phyloP scores from a whole-genome alignment of 1,284 basidiomycete species.

The Melampsora larici-populina region DNA sequence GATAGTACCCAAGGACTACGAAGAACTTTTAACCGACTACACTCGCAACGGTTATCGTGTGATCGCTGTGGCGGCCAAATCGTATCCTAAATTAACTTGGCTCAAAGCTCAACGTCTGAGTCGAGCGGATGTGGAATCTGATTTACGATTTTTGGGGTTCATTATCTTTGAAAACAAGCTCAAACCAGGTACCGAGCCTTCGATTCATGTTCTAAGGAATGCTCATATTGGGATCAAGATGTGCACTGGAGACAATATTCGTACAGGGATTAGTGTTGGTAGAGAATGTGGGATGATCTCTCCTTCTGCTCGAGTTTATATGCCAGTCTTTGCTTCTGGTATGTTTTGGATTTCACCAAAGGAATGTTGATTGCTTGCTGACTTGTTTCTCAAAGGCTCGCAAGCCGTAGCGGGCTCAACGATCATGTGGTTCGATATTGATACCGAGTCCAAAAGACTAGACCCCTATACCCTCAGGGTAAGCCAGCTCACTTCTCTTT shows the following conservation, averaged over 20 bases:
- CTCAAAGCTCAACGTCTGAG: conserved; percentile 95
- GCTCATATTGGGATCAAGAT: conserved; percentile 93
- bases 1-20: conserved; percentile 90
- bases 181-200: conserved; percentile 86
- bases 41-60: conserved; percentile 96
- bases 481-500: neutral
- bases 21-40: conserved; percentile 93
- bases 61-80: conserved; percentile 96
- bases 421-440: conserved; percentile 87
- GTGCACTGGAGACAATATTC: conserved; percentile 97
- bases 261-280: conserved; percentile 95
- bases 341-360: conserved; percentile 44
- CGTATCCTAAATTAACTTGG: conserved; percentile 89
- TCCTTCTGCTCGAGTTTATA: conserved; percentile 85
- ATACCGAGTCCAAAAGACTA: conserved; percentile 78
- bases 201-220: conserved; percentile 79
- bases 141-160: conserved; percentile 85
- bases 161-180: conserved; percentile 99
- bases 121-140: conserved; percentile 90
- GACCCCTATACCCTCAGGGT: conserved; percentile 79
- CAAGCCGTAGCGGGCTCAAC: conserved; percentile 64
- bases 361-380: neutral
- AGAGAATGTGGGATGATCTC: conserved; percentile 88
- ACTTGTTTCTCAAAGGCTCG: conserved; percentile 59
- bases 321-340: conserved; percentile 77